Percentiles rank a stretch among this genome's conserved stretches.
Evolutionary conservation across 148 eudicot genomes (phyloP).

Genomic region (Rhododendron henanense): DNA sequence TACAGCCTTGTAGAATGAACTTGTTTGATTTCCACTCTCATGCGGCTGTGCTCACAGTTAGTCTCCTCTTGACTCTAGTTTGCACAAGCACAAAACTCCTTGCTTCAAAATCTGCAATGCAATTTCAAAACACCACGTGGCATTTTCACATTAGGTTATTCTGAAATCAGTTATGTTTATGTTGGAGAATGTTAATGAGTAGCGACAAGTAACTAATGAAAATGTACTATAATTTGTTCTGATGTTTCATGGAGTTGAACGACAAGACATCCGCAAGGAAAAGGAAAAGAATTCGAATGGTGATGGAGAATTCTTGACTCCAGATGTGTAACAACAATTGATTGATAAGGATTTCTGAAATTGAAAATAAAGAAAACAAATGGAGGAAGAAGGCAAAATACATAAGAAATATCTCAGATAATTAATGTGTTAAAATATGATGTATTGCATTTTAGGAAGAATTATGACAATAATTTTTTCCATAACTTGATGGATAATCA

Average conservation of each 20-base stretch:
- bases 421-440: neutral
- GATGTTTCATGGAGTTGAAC: neutral
- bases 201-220: neutral
- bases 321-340: neutral
- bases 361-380: neutral
- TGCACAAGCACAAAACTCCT: neutral
- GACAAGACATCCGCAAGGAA: neutral
- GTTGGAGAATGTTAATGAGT: neutral
- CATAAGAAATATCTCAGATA: neutral
- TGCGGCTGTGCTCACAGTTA: neutral
- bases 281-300: neutral
- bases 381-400: neutral
- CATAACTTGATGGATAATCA: neutral
- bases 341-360: neutral
- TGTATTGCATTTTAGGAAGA: neutral
- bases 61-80: neutral
- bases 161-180: neutral
- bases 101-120: neutral
- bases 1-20: neutral
- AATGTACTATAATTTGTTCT: neutral
- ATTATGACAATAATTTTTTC: neutral
- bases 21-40: neutral
- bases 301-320: neutral
- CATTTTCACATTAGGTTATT: neutral
- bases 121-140: neutral